phyloP scores from a whole-genome alignment of 2,329 filamentous ascomycete species.

The Pseudogymnoascus sp. region DNA sequence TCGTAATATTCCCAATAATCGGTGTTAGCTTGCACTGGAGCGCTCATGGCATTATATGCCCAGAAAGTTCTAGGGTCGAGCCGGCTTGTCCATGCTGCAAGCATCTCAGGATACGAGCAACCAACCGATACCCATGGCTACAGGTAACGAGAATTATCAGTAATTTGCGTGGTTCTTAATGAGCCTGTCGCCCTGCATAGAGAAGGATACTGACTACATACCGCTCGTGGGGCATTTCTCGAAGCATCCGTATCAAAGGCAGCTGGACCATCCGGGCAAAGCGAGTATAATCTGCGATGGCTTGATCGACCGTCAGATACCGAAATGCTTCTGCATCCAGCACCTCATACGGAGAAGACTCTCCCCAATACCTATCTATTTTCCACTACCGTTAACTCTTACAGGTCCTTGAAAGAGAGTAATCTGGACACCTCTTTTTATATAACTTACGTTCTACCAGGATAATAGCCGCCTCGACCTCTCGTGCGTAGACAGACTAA shows the following conservation, averaged over 20 bases:
- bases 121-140: not conserved
- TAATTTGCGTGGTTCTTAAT: not conserved
- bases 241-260: constrained; percentile 39
- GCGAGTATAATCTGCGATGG: constrained; percentile 44
- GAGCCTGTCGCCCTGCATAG: not conserved
- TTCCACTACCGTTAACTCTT: constrained; percentile 1
- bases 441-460: not conserved
- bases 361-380: constrained; percentile 48
- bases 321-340: constrained; percentile 45
- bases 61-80: no score
- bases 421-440: not conserved
- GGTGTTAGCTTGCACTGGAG: no score
- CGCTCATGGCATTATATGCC: no score
- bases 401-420: not conserved
- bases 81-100: no score
- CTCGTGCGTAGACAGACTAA: not conserved
- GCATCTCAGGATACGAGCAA: not conserved
- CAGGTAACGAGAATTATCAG: not conserved
- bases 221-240: constrained; percentile 40
- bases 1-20: no score
- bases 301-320: constrained; percentile 45
- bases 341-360: constrained; percentile 42
- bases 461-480: not conserved
- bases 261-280: constrained; percentile 45
- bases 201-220: not conserved